These are phyloP conservation scores for Yamagishiella unicocca DNA, from an alignment of 139 green algal species.

Conservation along the genomic window DNA sequence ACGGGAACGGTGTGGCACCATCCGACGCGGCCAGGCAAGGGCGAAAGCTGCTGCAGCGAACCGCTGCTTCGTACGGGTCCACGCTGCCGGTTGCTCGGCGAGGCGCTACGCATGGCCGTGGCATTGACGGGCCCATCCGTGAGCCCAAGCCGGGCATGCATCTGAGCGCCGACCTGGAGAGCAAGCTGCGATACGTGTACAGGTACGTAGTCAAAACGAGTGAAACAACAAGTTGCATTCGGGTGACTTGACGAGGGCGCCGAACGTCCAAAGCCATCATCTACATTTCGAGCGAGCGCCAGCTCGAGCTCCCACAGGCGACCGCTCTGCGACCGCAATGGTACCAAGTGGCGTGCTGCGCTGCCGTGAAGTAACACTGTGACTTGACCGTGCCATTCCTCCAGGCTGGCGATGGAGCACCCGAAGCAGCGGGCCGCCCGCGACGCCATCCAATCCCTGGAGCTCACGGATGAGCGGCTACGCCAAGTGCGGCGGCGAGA, in stretches of 20 bases:
- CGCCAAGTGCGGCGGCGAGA: conserved; percentile 20
- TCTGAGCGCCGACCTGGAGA: conserved; percentile 30
- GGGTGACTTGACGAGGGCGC: too few species aligned
- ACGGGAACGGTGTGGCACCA: neutral
- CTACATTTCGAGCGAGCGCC: too few species aligned
- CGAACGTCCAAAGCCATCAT: too few species aligned
- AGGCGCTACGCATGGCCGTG: neutral
- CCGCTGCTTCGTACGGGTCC: neutral
- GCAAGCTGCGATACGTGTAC: conserved; percentile 17
- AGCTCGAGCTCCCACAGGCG: too few species aligned
- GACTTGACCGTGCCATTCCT: neutral
- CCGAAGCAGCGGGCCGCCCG: conserved; percentile 26
- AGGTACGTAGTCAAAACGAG: too few species aligned
- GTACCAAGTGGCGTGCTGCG: too few species aligned
- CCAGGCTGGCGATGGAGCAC: conserved; percentile 28
- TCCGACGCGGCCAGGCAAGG: neutral
- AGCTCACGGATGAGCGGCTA: neutral
- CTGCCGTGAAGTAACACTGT: neutral
- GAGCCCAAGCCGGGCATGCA: conserved; percentile 3
- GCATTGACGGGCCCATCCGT: neutral
- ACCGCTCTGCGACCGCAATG: too few species aligned
- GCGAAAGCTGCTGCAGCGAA: neutral
- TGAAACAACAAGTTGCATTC: too few species aligned
- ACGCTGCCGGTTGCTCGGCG: neutral
- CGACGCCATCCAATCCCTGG: neutral